phyloP scores from a whole-genome alignment of 345 rosid species.

The Arabis alpina region DNA sequence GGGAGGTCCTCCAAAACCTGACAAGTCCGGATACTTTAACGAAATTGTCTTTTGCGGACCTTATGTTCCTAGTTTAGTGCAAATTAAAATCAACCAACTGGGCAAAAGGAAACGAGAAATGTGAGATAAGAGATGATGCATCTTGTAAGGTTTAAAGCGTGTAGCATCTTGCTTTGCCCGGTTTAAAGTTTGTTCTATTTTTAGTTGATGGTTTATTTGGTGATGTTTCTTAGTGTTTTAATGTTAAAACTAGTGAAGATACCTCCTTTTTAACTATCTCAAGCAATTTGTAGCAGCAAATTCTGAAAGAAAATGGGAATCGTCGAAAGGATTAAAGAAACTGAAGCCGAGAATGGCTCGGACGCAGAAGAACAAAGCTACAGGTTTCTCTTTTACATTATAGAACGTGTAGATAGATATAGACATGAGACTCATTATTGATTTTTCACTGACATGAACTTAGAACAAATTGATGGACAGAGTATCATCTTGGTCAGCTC shows the following conservation, averaged over 20 bases:
- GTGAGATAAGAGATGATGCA: too few relatives aligned
- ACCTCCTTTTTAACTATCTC: background rate
- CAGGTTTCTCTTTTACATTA: slow-evolving; percentile 52
- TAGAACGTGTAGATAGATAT: background rate
- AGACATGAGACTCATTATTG: slow-evolving; percentile 20
- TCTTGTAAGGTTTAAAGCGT: too few relatives aligned
- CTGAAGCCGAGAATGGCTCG: slow-evolving; percentile 99
- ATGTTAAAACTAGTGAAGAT: slow-evolving; percentile 24
- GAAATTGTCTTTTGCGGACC: too few relatives aligned
- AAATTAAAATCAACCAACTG: too few relatives aligned
- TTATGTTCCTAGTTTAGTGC: too few relatives aligned
- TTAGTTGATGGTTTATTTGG: background rate
- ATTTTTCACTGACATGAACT: background rate
- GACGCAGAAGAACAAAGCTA: slow-evolving; percentile 97
- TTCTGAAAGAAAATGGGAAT: slow-evolving; percentile 74
- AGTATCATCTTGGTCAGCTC: slow-evolving; percentile 99
- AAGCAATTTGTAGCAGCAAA: slow-evolving; percentile 34
- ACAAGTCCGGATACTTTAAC: too few relatives aligned
- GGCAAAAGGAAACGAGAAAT: too few relatives aligned
- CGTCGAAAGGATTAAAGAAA: slow-evolving; percentile 93
- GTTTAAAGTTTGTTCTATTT: too few relatives aligned
- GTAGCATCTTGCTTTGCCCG: too few relatives aligned
- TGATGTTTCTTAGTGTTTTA: background rate
- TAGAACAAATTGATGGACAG: slow-evolving; percentile 45
- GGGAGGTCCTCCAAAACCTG: too few relatives aligned